Evolutionary conservation across 441 rosid genomes (phyloP).

Genomic region (Populus hybrid): DNA sequence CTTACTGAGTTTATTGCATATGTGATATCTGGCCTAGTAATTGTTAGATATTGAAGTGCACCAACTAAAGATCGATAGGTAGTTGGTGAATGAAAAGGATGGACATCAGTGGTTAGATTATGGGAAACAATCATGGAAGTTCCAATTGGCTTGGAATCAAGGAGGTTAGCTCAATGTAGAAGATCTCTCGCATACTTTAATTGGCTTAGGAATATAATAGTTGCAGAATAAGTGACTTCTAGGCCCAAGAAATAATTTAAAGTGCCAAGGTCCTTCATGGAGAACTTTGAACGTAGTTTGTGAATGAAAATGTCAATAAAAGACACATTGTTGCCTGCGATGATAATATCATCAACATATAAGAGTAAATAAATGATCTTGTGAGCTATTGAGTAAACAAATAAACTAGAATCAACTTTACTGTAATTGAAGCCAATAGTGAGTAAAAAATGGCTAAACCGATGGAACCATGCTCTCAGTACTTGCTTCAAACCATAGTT

Average conservation of each 20-base stretch:
- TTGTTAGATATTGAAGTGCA: neutral
- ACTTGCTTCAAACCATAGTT: neutral
- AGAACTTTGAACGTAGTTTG: neutral
- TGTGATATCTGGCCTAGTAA: neutral
- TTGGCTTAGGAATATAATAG: rapidly evolving
- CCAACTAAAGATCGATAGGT: neutral
- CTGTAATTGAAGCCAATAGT: neutral
- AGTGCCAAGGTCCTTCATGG: neutral
- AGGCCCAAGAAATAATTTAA: neutral
- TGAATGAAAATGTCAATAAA: neutral
- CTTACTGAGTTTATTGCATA: too few relatives aligned
- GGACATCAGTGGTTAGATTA: rapidly evolving
- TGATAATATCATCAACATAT: neutral
- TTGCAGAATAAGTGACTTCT: neutral
- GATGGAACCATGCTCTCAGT: neutral
- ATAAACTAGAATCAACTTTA: neutral
- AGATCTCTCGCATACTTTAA: neutral
- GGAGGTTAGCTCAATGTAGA: neutral
- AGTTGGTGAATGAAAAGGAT: neutral
- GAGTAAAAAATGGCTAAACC: neutral
- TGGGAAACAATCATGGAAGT: neutral
- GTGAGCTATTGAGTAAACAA: too few relatives aligned
- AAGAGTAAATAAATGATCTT: rapidly evolving
- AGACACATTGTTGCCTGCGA: neutral
- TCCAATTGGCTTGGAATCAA: neutral